Percentiles rank a stretch among this genome's conserved stretches.
phyloP scores from a whole-genome alignment of 768 basidiomycete genomes.

The Trametes coccinea region DNA sequence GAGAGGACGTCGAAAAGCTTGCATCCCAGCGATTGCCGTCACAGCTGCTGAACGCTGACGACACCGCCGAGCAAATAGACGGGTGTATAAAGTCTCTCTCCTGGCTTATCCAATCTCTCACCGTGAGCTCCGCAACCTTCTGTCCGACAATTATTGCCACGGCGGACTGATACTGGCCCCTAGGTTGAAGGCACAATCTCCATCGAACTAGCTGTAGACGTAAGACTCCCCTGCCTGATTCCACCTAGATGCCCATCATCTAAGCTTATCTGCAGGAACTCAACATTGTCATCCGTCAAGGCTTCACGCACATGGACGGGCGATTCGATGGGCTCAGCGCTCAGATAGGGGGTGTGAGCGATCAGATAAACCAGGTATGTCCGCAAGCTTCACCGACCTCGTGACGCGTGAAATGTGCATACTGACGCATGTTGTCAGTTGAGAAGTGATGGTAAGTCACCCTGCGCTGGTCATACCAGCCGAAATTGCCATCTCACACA shows the following conservation, averaged over 20 bases:
- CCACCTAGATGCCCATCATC: no score
- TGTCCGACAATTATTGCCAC: background rate
- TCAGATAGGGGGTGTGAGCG: background rate
- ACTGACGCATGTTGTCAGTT: background rate
- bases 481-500: background rate
- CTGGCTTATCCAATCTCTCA: background rate
- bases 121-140: background rate
- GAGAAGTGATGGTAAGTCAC: background rate
- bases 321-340: background rate
- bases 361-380: background rate
- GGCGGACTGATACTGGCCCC: no score
- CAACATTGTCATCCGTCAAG: background rate
- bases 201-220: conserved; percentile 1
- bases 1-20: background rate
- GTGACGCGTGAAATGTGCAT: background rate
- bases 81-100: background rate
- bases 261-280: background rate
- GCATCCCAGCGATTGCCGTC: background rate
- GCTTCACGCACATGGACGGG: background rate
- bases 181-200: background rate
- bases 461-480: no score
- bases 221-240: background rate
- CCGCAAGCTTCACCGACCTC: background rate
- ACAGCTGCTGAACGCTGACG: background rate
- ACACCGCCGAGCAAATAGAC: background rate